Evolutionary conservation across 2,329 filamentous ascomycete genomes (phyloP), one percentile per base, ranked within the genome.

Genomic region (Biscogniauxia mediterranea): DNA sequence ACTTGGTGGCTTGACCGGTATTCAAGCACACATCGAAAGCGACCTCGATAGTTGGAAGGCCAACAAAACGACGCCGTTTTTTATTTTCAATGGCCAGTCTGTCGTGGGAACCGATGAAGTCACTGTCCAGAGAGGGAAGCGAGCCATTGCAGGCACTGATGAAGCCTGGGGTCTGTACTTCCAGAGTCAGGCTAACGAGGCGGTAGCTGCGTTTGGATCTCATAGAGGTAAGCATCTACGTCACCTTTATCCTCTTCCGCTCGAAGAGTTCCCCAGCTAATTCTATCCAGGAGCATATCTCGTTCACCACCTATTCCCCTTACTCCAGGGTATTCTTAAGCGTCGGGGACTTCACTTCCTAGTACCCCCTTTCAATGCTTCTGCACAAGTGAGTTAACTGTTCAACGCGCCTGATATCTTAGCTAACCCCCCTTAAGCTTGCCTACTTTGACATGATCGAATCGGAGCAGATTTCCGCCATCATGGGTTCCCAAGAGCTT

Each of bases 11-110:
- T 84, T 94, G 63, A 95, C 94, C 62, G 90, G 90, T 57, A 83
- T 98, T 72, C 86, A 86, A 75, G 81, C 80, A 66, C 89, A 90
- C 70, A 89, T 99, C 65, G 86, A 91, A 73, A 83, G 85, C 56
- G 91, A 96, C 69, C 80, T 99, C 28, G 84, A 90, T 62, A 80
- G 81, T 61, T 92, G 95, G 82, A 85, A 86, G 63, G 83, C 84
- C 53, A 80, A 88, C 69, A 85, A 85, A 20, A 89, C 96, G 57
- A 86, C 81, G n/a, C 91, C 91, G 1, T 80, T 96, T 65, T 98
- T 99, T 75, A 83, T 99, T 56, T 99, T 99, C 77, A 91, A 94
- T 74, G 95, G 95, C 42, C 85, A 97, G 70, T 87, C 92, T 49
- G 84, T 93, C 63, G 87, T 88, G 49, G 90, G 90, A 60, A 89